Conservation (phyloP, 23 red algal genomes). For the Chondrus crispus region DNA sequence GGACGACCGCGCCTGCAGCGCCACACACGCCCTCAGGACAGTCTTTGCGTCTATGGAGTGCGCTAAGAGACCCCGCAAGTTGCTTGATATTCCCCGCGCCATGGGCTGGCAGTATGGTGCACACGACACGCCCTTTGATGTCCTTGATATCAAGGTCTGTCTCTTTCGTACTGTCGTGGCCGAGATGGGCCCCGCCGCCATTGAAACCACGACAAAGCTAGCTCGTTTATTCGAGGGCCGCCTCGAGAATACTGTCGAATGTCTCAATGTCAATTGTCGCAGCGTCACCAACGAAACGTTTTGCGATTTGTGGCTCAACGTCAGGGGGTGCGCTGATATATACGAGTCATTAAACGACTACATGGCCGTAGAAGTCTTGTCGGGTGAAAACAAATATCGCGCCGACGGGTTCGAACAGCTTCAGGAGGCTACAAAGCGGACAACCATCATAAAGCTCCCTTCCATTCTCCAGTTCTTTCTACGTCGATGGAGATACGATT, state of each 20-base stretch:
- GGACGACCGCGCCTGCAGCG: no score
- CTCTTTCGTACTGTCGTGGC: no score
- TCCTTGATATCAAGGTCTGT: no score
- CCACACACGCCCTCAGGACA: no score
- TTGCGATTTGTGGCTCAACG: slow-evolving; percentile 81
- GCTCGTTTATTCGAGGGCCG: slow-evolving; percentile 82
- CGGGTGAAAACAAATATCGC: slow-evolving; percentile 85
- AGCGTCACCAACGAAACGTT: slow-evolving; percentile 51
- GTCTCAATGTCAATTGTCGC: slow-evolving; percentile 62
- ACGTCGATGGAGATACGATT: slow-evolving; percentile 65
- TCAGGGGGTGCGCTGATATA: slow-evolving; percentile 51
- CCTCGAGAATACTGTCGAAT: slow-evolving; percentile 52
- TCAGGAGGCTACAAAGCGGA: slow-evolving; percentile 67
- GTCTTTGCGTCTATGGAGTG: no score
- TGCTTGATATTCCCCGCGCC: no score
- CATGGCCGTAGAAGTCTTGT: slow-evolving; percentile 73
- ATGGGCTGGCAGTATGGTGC: no score
- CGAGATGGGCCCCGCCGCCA: no score
- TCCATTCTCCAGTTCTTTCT: slow-evolving; percentile 79
- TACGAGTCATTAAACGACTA: slow-evolving; percentile 82
- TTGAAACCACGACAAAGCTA: no score
- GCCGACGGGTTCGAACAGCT: slow-evolving; percentile 77
- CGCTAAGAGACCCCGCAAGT: no score
- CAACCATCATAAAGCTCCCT: slow-evolving; percentile 43
- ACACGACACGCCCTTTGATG: no score